A percentile compares a stretch with the other conserved stretches of the same genome.
Evolutionary conservation across 352 stramenopile species (phyloP).

Genomic region (Lagenidium giganteum): DNA sequence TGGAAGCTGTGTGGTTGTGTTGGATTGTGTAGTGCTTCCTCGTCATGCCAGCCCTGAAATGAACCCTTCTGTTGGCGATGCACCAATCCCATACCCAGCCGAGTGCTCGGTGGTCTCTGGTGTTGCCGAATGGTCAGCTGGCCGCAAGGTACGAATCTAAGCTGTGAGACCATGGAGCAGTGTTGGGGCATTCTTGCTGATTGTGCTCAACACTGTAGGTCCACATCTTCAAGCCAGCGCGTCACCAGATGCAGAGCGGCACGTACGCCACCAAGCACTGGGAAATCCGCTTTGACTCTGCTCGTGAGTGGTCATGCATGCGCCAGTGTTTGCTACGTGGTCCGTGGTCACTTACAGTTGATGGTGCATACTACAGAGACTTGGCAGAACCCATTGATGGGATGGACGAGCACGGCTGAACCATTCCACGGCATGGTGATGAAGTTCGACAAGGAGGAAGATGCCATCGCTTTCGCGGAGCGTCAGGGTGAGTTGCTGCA

Average conservation of each 20-base stretch:
- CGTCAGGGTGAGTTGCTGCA: too few relatives aligned
- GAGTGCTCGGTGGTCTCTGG: constrained; percentile 62
- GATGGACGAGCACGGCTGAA: constrained; percentile 90
- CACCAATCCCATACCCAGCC: constrained; percentile 52
- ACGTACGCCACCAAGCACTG: constrained; percentile 81
- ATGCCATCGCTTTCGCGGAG: constrained; percentile 75
- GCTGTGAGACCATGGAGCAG: not conserved
- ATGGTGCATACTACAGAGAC: constrained; percentile 18
- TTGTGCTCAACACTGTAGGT: too few relatives aligned
- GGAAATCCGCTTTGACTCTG: constrained; percentile 75
- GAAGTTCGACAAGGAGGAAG: constrained; percentile 87
- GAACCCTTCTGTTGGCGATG: constrained; percentile 40
- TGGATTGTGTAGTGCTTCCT: constrained; percentile 39
- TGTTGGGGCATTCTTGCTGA: not conserved
- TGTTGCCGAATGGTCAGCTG: constrained; percentile 50
- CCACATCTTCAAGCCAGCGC: constrained; percentile 66
- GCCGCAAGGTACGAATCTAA: too few relatives aligned
- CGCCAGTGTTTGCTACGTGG: not conserved
- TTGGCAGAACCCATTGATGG: constrained; percentile 94
- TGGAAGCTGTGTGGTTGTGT: not conserved
- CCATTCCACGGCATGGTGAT: constrained; percentile 78
- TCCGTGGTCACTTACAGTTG: not conserved
- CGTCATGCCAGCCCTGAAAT: constrained; percentile 45
- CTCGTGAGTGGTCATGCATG: constrained; percentile 15
- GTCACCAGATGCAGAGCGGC: constrained; percentile 84